A percentile compares a stretch with the other conserved stretches of the same genome.
Conservation (phyloP, 768 basidiomycete genomes). For the Dioszegia aurantiaca region DNA sequence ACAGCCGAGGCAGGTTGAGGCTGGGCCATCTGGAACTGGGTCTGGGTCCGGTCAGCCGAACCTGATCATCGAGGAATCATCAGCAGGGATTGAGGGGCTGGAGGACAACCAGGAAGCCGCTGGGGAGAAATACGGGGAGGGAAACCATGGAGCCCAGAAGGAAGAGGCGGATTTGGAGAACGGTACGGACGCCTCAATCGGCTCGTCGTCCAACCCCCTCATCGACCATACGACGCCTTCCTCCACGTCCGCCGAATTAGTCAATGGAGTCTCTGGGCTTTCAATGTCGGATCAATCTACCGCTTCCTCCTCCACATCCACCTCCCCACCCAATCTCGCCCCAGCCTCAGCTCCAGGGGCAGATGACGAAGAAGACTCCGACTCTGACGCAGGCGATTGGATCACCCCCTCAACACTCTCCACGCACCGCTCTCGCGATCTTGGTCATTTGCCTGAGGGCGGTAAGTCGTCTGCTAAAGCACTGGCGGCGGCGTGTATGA, state of each 20-base stretch:
- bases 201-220: conserved; percentile 15
- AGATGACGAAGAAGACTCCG: conserved; percentile 35
- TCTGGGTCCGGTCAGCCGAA: conserved; percentile 1
- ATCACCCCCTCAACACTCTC: conserved; percentile 86
- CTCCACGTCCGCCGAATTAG: too few relatives aligned
- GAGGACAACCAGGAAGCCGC: background rate
- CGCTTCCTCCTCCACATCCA: conserved; percentile 2
- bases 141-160: conserved; percentile 51
- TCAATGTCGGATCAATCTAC: conserved; percentile 15
- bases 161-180: conserved; percentile 4
- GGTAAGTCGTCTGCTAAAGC: conserved; percentile 23
- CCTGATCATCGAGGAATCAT: too few relatives aligned
- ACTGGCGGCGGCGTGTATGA: conserved; percentile 85
- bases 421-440: conserved; percentile 79
- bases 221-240: too few relatives aligned
- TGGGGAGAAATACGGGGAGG: conserved; percentile 49
- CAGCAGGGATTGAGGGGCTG: too few relatives aligned
- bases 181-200: background rate
- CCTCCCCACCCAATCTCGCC: background rate
- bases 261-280: too few relatives aligned
- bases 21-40: background rate
- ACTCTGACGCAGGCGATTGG: conserved; percentile 84
- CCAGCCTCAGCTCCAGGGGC: conserved; percentile 9
- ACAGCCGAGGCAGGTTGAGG: conserved; percentile 14
- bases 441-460: conserved; percentile 69